Evolutionary conservation across 495 filamentous ascomycete species (phyloP).

Genomic region (Bathelium albidoporum): DNA sequence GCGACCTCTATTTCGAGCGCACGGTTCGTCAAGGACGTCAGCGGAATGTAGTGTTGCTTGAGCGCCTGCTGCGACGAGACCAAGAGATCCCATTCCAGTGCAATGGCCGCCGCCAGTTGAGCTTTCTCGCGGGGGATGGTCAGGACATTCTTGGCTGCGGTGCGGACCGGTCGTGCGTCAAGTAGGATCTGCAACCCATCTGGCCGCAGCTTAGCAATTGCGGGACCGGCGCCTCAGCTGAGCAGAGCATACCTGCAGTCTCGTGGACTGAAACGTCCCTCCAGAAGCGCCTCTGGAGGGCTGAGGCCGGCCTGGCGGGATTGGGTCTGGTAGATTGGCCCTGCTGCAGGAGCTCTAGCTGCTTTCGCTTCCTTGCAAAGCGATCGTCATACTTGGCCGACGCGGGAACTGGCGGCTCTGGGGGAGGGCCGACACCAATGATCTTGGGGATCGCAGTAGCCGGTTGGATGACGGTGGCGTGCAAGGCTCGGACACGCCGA

Average conservation of each 20-base stretch:
- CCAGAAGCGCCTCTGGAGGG: slow-evolving; percentile 69
- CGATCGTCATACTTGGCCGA: slow-evolving; percentile 41
- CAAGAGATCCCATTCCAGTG: slow-evolving; percentile 85
- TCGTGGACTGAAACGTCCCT: slow-evolving; percentile 60
- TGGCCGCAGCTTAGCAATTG: slow-evolving; percentile 17
- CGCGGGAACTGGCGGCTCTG: slow-evolving; percentile 56
- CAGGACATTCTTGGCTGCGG: slow-evolving; percentile 57
- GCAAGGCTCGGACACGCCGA: slow-evolving; percentile 31
- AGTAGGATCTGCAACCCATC: slow-evolving; percentile 65
- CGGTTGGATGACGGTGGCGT: slow-evolving; percentile 39
- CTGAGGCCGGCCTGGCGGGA: slow-evolving; percentile 32
- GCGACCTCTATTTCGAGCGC: slow-evolving; percentile 67
- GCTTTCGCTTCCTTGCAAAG: slow-evolving; percentile 43
- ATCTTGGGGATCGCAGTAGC: slow-evolving; percentile 54
- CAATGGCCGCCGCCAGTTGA: slow-evolving; percentile 75
- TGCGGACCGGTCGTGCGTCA: slow-evolving; percentile 71
- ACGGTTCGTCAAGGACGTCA: slow-evolving; percentile 76
- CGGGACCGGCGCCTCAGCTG: neutral
- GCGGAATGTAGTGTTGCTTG: slow-evolving; percentile 68
- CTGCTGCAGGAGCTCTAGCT: slow-evolving; percentile 42
- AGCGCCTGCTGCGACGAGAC: slow-evolving; percentile 66
- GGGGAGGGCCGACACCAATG: slow-evolving; percentile 76
- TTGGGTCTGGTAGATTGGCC: slow-evolving; percentile 38
- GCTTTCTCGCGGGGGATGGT: slow-evolving; percentile 63
- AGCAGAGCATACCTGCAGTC: slow-evolving; percentile 36